These are phyloP conservation scores for Aspergillus pseudoterreus DNA, from an alignment of 2,329 filamentous ascomycete genomes.

Conservation along the genomic window DNA sequence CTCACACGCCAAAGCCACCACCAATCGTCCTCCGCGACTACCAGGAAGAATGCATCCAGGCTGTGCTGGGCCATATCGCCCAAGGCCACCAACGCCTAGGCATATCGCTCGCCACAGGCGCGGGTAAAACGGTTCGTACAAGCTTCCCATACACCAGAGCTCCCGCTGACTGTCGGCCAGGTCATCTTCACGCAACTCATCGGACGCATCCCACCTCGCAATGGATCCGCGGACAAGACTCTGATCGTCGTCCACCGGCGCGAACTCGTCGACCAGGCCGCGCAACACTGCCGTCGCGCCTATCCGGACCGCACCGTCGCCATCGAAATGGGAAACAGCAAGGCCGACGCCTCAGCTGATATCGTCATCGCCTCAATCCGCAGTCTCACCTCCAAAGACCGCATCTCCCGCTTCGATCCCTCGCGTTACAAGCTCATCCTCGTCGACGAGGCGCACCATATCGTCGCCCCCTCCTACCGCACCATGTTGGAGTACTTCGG, in stretches of 20 bases:
- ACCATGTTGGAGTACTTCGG: slow-evolving; percentile 74
- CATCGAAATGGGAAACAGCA: slow-evolving; percentile 80
- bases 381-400: slow-evolving; percentile 72
- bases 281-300: slow-evolving; percentile 71
- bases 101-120: slow-evolving; percentile 80
- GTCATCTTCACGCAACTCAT: slow-evolving; percentile 97
- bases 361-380: slow-evolving; percentile 91
- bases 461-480: slow-evolving; percentile 79
- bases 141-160: background rate
- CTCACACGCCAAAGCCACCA: slow-evolving; percentile 14
- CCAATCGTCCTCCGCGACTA: slow-evolving; percentile 70
- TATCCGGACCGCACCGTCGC: slow-evolving; percentile 82
- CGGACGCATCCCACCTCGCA: slow-evolving; percentile 62
- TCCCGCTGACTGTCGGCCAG: slow-evolving; percentile 38
- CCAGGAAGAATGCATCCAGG: slow-evolving; percentile 86
- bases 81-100: slow-evolving; percentile 75
- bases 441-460: slow-evolving; percentile 96
- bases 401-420: slow-evolving; percentile 80
- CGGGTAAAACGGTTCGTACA: slow-evolving; percentile 73
- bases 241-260: slow-evolving; percentile 88
- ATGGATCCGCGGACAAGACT: slow-evolving; percentile 64
- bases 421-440: slow-evolving; percentile 79
- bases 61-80: slow-evolving; percentile 66
- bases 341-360: slow-evolving; percentile 76
- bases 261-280: slow-evolving; percentile 92